phyloP scores from a whole-genome alignment of 495 filamentous ascomycete species.

The Entonaema liquescens region DNA sequence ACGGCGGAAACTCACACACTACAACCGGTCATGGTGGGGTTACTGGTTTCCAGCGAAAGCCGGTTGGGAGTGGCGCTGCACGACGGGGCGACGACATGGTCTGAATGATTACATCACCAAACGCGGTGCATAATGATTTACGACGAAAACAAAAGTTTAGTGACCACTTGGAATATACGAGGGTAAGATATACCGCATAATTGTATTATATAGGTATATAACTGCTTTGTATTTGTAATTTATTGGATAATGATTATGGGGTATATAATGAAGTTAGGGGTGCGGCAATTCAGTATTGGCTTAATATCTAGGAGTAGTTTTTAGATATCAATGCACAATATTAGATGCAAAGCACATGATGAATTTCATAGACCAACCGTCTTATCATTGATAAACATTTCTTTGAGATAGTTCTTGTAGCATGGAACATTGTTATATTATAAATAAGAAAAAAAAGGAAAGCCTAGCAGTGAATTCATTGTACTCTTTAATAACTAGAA shows the following conservation, averaged over 20 bases:
- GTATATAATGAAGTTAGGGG: background rate
- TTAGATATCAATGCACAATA: no score
- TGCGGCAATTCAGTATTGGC: background rate
- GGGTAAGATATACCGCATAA: background rate
- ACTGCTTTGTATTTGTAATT: no score
- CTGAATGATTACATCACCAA: background rate
- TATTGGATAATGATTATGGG: background rate
- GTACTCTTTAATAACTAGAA: background rate
- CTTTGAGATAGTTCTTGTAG: no score
- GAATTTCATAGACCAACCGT: no score
- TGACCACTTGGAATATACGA: background rate
- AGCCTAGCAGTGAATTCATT: no score
- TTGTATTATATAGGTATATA: background rate
- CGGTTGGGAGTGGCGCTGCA: slow-evolving; percentile 26
- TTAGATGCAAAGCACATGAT: no score
- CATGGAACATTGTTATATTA: no score
- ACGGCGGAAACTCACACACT: slow-evolving; percentile 5
- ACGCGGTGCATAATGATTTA: background rate
- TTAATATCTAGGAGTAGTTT: background rate
- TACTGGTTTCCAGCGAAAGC: slow-evolving; percentile 28
- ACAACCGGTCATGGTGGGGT: slow-evolving; percentile 15
- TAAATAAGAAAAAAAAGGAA: no score
- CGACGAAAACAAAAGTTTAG: background rate
- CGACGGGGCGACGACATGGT: slow-evolving; percentile 43
- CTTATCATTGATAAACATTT: no score